Percentiles rank a stretch among this genome's conserved stretches.
Evolutionary conservation across 2,329 filamentous ascomycete genomes (phyloP).

Genomic region (Colletotrichum tropicicola): DNA sequence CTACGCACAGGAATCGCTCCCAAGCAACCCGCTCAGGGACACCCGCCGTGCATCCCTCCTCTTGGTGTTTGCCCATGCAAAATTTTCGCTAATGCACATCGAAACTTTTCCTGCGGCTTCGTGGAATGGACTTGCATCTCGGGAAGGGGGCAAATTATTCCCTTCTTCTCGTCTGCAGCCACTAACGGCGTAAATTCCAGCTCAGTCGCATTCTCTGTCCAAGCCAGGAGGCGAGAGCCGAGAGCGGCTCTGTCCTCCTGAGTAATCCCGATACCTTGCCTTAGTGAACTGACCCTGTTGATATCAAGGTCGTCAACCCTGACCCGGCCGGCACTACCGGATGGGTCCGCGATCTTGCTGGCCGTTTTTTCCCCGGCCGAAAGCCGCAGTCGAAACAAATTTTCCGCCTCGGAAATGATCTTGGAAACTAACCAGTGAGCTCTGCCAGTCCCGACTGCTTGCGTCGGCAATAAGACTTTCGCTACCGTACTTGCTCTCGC

Average conservation of each 20-base stretch:
- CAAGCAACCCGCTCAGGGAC: constrained; percentile 14
- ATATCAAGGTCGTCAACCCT: constrained; percentile 3
- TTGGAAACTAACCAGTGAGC: neutral
- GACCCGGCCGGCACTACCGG: constrained; percentile 12
- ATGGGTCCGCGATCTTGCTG: constrained; percentile 2
- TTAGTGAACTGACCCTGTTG: constrained; percentile 13
- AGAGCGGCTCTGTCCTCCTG: no score
- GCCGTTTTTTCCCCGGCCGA: neutral
- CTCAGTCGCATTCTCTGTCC: no score
- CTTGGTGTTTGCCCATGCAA: no score
- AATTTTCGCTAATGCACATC: neutral
- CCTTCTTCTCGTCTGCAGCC: neutral
- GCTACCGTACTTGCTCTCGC: neutral
- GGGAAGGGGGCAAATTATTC: neutral
- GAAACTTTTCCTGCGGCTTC: neutral
- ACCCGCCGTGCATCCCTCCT: neutral
- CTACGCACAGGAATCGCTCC: neutral
- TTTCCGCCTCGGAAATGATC: neutral
- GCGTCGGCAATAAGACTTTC: constrained; percentile 1
- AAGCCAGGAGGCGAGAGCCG: no score
- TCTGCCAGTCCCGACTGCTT: neutral
- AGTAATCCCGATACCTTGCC: no score
- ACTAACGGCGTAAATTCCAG: no score
- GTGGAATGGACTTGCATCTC: neutral
- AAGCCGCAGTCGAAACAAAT: constrained; percentile 9